phyloP scores from a whole-genome alignment of 768 basidiomycete species.

The Trametes gibbosa region DNA sequence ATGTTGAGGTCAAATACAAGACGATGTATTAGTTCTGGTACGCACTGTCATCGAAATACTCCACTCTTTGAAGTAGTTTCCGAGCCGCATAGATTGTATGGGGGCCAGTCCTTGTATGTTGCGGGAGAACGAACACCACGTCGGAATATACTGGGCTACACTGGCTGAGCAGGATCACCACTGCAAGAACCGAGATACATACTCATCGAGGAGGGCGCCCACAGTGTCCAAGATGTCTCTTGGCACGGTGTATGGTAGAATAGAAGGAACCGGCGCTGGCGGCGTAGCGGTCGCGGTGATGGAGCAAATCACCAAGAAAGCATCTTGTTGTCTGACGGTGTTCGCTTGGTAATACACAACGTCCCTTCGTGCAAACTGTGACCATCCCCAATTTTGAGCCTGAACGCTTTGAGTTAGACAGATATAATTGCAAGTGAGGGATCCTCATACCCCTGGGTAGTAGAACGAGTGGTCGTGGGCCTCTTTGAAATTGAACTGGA shows the following conservation, averaged over 20 bases:
- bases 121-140: constrained; percentile 74
- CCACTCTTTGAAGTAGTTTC: constrained; percentile 63
- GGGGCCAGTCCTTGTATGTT: constrained; percentile 36
- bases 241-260: constrained; percentile 57
- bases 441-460: constrained; percentile 24
- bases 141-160: constrained; percentile 70
- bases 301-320: constrained; percentile 73
- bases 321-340: constrained; percentile 55
- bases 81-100: constrained; percentile 65
- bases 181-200: background rate
- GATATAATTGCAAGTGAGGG: background rate
- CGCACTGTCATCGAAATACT: constrained; percentile 75
- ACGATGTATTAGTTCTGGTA: background rate
- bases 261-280: constrained; percentile 42
- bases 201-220: constrained; percentile 73
- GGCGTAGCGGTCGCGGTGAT: constrained; percentile 66
- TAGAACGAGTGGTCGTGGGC: constrained; percentile 82
- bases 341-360: constrained; percentile 58
- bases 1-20: background rate
- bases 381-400: constrained; percentile 91
- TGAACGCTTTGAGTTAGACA: constrained; percentile 23
- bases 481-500: constrained; percentile 66
- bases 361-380: constrained; percentile 78
- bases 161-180: background rate
- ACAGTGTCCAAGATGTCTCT: constrained; percentile 65